Conservation (phyloP, 345 rosid genomes). For the Bruguiera gymnorhiza region DNA sequence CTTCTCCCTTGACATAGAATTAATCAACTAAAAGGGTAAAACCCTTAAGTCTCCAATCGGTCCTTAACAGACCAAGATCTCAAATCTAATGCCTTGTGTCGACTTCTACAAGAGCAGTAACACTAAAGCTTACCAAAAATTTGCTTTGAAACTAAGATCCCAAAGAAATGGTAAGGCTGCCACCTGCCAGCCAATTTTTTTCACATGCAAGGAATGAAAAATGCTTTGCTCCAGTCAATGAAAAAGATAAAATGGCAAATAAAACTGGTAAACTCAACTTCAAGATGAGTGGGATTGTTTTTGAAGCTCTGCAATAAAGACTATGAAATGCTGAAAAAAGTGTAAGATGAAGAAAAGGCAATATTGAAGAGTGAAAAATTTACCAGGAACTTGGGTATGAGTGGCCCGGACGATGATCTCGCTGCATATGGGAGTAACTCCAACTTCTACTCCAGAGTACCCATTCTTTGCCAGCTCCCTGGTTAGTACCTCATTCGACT, state of each 20-base stretch:
- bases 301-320: neutral
- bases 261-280: neutral
- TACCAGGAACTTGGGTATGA: slow-evolving; percentile 77
- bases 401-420: slow-evolving; percentile 86
- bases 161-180: no score
- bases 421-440: slow-evolving; percentile 78
- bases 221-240: no score
- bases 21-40: neutral
- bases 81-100: no score
- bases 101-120: no score
- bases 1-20: no score
- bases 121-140: no score
- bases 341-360: neutral
- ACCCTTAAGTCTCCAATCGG: neutral
- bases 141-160: no score
- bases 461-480: slow-evolving; percentile 88
- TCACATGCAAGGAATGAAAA: no score
- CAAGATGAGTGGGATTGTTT: neutral
- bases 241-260: neutral
- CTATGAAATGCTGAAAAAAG: neutral
- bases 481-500: slow-evolving; percentile 67
- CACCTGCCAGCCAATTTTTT: no score
- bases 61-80: no score
- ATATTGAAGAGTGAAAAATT: neutral
- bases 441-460: slow-evolving; percentile 81